Evolutionary conservation across 805 yeast genomes (phyloP).

Genomic region (Pichia kluyveri): DNA sequence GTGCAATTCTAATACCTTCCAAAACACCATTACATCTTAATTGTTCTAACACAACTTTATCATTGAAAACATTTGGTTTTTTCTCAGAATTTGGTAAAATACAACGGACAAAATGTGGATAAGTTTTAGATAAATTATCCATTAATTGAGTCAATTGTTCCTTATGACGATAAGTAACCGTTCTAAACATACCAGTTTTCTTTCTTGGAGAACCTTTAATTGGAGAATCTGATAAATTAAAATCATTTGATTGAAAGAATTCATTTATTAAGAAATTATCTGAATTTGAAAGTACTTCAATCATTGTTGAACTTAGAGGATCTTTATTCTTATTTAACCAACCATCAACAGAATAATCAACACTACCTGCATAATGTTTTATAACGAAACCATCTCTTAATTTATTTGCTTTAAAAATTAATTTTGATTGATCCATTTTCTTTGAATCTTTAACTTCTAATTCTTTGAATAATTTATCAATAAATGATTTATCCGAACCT

Average conservation of each 20-base stretch:
- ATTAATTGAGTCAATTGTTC: slow-evolving; percentile 70
- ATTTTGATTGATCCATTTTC: slow-evolving; percentile 15
- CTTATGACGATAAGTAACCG: slow-evolving; percentile 83
- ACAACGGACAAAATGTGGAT: slow-evolving; percentile 96
- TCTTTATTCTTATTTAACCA: slow-evolving; percentile 95
- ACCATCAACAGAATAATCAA: slow-evolving; percentile 84
- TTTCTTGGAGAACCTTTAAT: slow-evolving; percentile 14
- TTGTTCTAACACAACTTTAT: slow-evolving; percentile 73
- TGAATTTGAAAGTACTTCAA: slow-evolving; percentile 52
- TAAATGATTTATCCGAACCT: slow-evolving; percentile 73
- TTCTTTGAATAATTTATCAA: slow-evolving; percentile 62
- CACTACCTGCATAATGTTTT: slow-evolving; percentile 92
- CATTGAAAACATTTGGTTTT: slow-evolving; percentile 62
- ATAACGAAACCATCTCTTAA: slow-evolving; percentile 70
- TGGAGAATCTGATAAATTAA: slow-evolving; percentile 25
- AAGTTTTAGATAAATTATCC: slow-evolving; percentile 66
- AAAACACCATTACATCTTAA: slow-evolving; percentile 94
- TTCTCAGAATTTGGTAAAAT: slow-evolving; percentile 82
- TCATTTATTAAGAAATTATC: slow-evolving; percentile 43
- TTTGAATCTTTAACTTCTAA: slow-evolving; percentile 39
- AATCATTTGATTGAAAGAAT: slow-evolving; percentile 32
- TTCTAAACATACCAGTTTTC: slow-evolving; percentile 41
- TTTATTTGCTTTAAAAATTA: slow-evolving; percentile 63
- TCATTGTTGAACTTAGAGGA: slow-evolving; percentile 73
- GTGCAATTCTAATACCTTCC: slow-evolving; percentile 94